Evolutionary conservation across 2,329 filamentous ascomycete genomes (phyloP).

Genomic region (Aspergillus pseudotamarii): DNA sequence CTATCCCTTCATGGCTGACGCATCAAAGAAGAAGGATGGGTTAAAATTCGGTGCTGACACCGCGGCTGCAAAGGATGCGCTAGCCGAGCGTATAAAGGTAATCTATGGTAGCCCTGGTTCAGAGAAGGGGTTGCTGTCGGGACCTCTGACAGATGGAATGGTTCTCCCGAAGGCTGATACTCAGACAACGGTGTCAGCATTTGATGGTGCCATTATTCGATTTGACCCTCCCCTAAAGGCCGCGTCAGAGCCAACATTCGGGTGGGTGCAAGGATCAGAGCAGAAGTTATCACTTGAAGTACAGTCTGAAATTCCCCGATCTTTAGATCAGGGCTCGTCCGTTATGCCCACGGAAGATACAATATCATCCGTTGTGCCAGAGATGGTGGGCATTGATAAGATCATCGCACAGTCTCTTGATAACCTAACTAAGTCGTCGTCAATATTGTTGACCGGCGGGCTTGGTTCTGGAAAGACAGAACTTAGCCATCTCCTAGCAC

Average conservation of each 20-base stretch:
- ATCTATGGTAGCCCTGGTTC: conserved; percentile 65
- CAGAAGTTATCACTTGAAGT: conserved; percentile 73
- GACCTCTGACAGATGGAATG: conserved; percentile 87
- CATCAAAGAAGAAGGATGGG: conserved; percentile 62
- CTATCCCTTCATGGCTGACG: conserved; percentile 71
- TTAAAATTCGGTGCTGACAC: conserved; percentile 88
- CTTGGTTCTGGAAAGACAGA: conserved; percentile 89
- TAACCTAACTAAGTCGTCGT: conserved; percentile 82
- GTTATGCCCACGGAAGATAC: conserved; percentile 56
- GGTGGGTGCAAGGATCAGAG: conserved; percentile 80
- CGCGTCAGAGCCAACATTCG: conserved; percentile 34
- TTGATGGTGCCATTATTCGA: conserved; percentile 81
- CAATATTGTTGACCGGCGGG: conserved; percentile 84
- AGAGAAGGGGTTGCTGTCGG: conserved; percentile 69
- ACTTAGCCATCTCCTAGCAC: conserved; percentile 74
- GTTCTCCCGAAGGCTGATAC: conserved; percentile 66
- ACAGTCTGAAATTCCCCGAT: conserved; percentile 71
- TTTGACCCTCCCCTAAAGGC: conserved; percentile 65
- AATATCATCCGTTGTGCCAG: conserved; percentile 56
- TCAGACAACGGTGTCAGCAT: conserved; percentile 60
- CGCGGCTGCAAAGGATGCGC: conserved; percentile 76
- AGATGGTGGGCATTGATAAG: conserved; percentile 81
- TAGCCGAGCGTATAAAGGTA: conserved; percentile 69
- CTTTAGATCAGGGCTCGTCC: conserved; percentile 51
- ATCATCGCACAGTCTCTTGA: conserved; percentile 72